Conservation (phyloP, 495 filamentous ascomycete species). For the Xylaria curta region DNA sequence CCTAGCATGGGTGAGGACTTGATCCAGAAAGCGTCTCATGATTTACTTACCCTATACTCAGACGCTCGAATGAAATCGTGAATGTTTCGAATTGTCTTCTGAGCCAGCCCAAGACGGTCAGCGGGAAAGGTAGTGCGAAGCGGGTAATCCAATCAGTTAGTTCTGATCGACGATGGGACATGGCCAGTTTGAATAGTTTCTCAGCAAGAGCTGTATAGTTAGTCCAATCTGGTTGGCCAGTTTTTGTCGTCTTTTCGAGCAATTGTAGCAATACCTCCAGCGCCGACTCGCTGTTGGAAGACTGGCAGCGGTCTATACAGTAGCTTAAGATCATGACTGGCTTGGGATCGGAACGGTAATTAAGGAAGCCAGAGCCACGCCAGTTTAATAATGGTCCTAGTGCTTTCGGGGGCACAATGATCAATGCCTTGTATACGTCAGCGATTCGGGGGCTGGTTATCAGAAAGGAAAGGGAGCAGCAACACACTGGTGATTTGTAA, state of each 20-base stretch:
- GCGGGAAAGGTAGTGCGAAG: neutral
- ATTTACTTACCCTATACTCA: neutral
- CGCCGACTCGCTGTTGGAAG: neutral
- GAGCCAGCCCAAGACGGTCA: neutral
- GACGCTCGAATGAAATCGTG: constrained; percentile 6
- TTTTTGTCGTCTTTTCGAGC: neutral
- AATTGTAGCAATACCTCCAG: neutral
- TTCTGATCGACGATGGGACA: neutral
- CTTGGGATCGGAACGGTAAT: neutral
- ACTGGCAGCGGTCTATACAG: constrained; percentile 1
- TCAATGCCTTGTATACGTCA: constrained; percentile 7
- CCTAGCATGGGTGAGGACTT: neutral
- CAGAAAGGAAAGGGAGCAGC: neutral
- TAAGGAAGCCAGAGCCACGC: neutral
- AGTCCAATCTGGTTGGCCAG: neutral
- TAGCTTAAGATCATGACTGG: neutral
- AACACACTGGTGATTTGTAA: neutral
- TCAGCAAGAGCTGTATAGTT: neutral
- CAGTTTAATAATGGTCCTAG: neutral
- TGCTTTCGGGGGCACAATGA: constrained; percentile 15
- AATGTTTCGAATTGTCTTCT: constrained; percentile 1
- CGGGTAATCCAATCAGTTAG: neutral
- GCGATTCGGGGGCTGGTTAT: neutral
- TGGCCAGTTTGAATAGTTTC: neutral
- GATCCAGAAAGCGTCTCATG: neutral